Percentiles rank a stretch among this genome's conserved stretches.
Evolutionary conservation across 495 filamentous ascomycete species (phyloP).

Genomic region (Neurospora discreta): DNA sequence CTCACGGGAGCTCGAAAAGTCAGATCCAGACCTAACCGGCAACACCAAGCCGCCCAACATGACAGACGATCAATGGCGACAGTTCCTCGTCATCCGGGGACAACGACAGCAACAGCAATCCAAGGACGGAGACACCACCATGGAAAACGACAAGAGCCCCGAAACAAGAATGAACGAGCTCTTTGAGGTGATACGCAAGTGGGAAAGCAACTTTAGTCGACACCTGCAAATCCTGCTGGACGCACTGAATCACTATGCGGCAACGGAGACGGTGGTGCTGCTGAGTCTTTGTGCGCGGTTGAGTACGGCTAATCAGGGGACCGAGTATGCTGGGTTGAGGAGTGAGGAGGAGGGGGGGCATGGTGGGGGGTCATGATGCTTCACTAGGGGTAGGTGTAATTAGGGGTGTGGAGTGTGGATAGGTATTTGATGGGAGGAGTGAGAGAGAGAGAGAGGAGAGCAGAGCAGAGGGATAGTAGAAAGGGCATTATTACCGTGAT

Average conservation of each 20-base stretch:
- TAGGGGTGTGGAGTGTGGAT: neutral
- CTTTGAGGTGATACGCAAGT: conserved; percentile 71
- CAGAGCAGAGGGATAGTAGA: too few relatives aligned
- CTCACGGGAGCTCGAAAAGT: conserved; percentile 62
- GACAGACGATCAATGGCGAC: conserved; percentile 42
- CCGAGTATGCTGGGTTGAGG: conserved; percentile 39
- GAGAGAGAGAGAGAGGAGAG: neutral
- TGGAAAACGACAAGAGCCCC: neutral
- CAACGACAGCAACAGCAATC: neutral
- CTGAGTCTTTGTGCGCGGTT: conserved; percentile 72
- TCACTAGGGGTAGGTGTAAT: neutral
- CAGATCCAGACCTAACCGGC: conserved; percentile 60
- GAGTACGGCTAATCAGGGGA: conserved; percentile 63
- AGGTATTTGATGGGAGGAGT: too few relatives aligned
- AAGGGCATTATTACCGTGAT: neutral
- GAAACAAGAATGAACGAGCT: conserved; percentile 50
- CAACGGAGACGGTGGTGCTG: conserved; percentile 91
- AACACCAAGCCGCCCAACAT: conserved; percentile 39
- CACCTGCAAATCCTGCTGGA: conserved; percentile 89
- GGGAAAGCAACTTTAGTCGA: conserved; percentile 82
- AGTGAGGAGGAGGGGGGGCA: conserved; percentile 32
- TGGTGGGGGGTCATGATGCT: conserved; percentile 9
- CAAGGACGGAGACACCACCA: neutral
- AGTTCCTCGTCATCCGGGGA: conserved; percentile 28
- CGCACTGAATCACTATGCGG: conserved; percentile 90